phyloP scores from a whole-genome alignment of 2,329 filamentous ascomycete species.

The Parascedosporium putredinis region DNA sequence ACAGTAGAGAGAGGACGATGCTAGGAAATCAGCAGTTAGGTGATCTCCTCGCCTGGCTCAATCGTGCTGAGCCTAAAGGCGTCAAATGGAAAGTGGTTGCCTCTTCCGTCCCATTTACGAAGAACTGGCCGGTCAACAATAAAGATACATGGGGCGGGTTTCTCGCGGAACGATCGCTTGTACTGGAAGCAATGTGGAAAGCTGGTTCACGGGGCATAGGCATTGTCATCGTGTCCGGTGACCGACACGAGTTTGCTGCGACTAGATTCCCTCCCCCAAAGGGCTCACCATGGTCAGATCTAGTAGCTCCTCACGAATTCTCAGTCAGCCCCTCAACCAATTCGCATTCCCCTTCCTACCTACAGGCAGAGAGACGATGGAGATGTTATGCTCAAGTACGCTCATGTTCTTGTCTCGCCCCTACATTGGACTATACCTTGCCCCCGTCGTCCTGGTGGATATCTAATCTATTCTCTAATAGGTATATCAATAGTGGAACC shows the following conservation, averaged over 20 bases:
- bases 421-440: too few species aligned
- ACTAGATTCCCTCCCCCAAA: constrained; percentile 62
- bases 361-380: constrained; percentile 74
- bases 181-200: constrained; percentile 90
- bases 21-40: constrained; percentile 68
- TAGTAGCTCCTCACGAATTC: constrained; percentile 73
- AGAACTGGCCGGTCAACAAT: constrained; percentile 87
- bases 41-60: constrained; percentile 70
- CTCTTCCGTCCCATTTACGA: constrained; percentile 87
- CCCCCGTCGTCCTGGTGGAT: neutral
- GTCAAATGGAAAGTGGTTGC: constrained; percentile 91
- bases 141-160: constrained; percentile 94
- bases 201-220: constrained; percentile 65
- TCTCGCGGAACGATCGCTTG: constrained; percentile 62
- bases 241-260: constrained; percentile 94
- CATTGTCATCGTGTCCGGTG: constrained; percentile 76
- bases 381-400: constrained; percentile 73
- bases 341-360: constrained; percentile 82
- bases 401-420: too few species aligned
- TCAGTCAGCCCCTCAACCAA: constrained; percentile 87
- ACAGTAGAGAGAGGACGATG: constrained; percentile 68
- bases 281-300: constrained; percentile 51
- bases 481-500: constrained; percentile 73
- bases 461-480: constrained; percentile 22
- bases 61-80: constrained; percentile 59